A percentile compares a stretch with the other conserved stretches of the same genome.
Conservation (phyloP, 2,329 filamentous ascomycete genomes). For the Pseudocercospora vitis region DNA sequence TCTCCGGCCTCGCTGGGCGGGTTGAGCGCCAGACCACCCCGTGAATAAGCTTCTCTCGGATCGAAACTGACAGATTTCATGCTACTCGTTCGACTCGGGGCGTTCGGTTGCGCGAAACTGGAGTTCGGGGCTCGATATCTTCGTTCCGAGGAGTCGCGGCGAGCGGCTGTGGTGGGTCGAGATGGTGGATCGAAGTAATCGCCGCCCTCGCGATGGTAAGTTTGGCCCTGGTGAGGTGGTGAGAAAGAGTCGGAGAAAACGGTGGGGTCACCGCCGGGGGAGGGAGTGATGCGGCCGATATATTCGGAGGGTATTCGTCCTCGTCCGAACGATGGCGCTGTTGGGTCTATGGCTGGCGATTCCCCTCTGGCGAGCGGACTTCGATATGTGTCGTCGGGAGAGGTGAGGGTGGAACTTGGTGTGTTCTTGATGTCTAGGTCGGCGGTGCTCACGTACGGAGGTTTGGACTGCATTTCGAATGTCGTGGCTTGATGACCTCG, state of each 20-base stretch:
- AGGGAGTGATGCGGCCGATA: constrained; percentile 21
- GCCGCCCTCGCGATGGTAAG: constrained; percentile 4
- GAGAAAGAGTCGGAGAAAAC: neutral
- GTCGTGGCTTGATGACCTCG: constrained; percentile 34
- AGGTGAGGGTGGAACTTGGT: constrained; percentile 12
- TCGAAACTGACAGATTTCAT: constrained; percentile 20
- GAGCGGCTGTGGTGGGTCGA: neutral
- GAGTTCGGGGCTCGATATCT: constrained; percentile 16
- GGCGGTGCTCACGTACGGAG: constrained; percentile 15
- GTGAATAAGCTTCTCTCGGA: constrained; percentile 9
- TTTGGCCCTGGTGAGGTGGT: constrained; percentile 6
- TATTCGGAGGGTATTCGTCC: constrained; percentile 22
- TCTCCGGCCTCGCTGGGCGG: constrained; percentile 25
- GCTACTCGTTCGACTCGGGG: constrained; percentile 13
- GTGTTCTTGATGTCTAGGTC: constrained; percentile 24
- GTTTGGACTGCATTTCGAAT: constrained; percentile 38
- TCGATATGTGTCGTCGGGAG: constrained; percentile 21
- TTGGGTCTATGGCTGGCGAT: constrained; percentile 10
- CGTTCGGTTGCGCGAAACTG: constrained; percentile 20
- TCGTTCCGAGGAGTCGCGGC: constrained; percentile 1
- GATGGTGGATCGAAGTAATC: constrained; percentile 15
- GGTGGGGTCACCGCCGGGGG: constrained; percentile 5
- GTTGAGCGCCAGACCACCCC: constrained; percentile 19
- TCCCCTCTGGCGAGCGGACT: constrained; percentile 18
- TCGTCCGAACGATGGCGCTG: constrained; percentile 1